Percentiles rank a stretch among this genome's conserved stretches.
phyloP scores from a whole-genome alignment of 2,329 filamentous ascomycete genomes.

The Sclerotinia sclerotiorum region DNA sequence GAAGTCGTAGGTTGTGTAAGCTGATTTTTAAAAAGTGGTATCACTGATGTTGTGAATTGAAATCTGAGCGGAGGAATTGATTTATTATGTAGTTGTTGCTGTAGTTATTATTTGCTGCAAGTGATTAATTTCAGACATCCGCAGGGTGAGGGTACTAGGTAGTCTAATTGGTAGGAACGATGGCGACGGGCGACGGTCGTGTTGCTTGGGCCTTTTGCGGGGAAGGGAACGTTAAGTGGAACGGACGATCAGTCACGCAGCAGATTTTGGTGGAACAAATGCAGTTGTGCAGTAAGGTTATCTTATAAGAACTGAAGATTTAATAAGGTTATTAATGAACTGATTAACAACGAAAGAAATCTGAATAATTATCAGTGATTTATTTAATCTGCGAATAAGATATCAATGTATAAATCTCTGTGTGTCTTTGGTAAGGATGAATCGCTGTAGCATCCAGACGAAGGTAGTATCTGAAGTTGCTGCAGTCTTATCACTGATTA shows the following conservation, averaged over 20 bases:
- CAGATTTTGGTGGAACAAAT: too few relatives aligned
- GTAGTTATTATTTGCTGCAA: not conserved
- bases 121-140: not conserved
- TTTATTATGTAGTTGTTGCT: not conserved
- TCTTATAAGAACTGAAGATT: too few relatives aligned
- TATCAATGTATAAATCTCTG: not conserved
- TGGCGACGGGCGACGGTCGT: not conserved
- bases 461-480: too few relatives aligned
- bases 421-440: too few relatives aligned
- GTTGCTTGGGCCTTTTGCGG: slow-evolving; percentile 4
- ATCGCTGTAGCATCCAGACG: too few relatives aligned
- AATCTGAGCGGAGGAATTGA: not conserved
- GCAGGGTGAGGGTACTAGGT: not conserved
- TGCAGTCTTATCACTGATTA: too few relatives aligned
- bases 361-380: too few relatives aligned
- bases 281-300: too few relatives aligned
- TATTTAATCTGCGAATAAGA: not conserved
- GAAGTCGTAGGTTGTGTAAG: not conserved
- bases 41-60: not conserved
- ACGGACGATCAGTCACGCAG: not conserved
- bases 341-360: too few relatives aligned
- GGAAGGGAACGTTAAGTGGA: not conserved
- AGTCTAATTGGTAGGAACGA: not conserved
- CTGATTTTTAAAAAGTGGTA: not conserved
- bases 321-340: not conserved